These are phyloP conservation scores for Emericellopsis terricola DNA, from an alignment of 495 filamentous ascomycete genomes.

Conservation along the genomic window DNA sequence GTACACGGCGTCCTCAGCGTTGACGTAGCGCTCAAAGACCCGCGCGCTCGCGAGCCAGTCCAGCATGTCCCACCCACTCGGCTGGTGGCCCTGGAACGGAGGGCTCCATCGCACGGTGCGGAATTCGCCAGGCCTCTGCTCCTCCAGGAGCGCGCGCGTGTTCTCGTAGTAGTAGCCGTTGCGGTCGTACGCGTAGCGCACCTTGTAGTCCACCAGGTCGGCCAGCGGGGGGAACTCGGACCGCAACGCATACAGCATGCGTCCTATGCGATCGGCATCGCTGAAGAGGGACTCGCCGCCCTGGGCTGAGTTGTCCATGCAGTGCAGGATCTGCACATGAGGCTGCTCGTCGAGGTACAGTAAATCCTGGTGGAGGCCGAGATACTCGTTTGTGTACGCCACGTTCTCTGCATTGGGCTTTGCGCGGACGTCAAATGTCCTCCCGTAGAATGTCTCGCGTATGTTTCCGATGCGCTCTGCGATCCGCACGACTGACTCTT, in stretches of 20 bases:
- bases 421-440: conserved; percentile 71
- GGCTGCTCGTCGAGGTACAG: conserved; percentile 72
- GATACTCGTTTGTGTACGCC: conserved; percentile 63
- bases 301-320: conserved; percentile 50
- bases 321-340: conserved; percentile 71
- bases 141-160: conserved; percentile 33
- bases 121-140: conserved; percentile 3
- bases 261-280: conserved; percentile 48
- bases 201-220: conserved; percentile 20
- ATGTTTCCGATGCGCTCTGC: conserved; percentile 53
- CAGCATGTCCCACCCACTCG: conserved; percentile 1
- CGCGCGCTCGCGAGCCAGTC: conserved; percentile 21
- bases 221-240: conserved; percentile 10
- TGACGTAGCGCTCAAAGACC: conserved; percentile 27
- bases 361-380: conserved; percentile 84
- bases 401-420: conserved; percentile 71
- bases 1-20: conserved; percentile 32
- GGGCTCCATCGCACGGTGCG: conserved; percentile 48
- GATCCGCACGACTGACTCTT: conserved; percentile 45
- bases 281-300: conserved; percentile 74
- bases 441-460: conserved; percentile 73
- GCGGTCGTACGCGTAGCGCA: conserved; percentile 55
- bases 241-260: conserved; percentile 23
- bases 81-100: conserved; percentile 13
- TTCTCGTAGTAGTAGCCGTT: conserved; percentile 41